Evolutionary conservation across 2,329 filamentous ascomycete species (phyloP).

Genomic region (Domatiomyces catenatus): DNA sequence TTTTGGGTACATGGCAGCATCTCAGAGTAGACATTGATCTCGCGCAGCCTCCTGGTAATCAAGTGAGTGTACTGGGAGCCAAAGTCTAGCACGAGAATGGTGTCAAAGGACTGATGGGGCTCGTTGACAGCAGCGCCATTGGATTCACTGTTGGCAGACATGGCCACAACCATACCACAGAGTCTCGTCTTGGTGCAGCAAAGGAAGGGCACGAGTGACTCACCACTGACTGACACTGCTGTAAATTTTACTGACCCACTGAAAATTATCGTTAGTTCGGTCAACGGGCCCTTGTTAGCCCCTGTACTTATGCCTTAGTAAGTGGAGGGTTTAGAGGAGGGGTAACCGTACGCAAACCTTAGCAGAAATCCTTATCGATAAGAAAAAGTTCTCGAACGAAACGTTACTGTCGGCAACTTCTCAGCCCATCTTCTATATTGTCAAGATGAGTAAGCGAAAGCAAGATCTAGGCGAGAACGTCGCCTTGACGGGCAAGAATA

Average conservation of each 20-base stretch:
- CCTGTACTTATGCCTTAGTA: too few relatives aligned
- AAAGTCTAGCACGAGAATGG: conserved; percentile 23
- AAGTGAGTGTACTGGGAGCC: conserved; percentile 56
- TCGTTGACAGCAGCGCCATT: conserved; percentile 15
- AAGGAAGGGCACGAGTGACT: background rate
- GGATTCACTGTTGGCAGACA: conserved; percentile 16
- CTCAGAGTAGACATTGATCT: conserved; percentile 71
- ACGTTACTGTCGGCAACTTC: too few relatives aligned
- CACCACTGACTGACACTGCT: background rate
- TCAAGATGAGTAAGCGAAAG: conserved; percentile 16
- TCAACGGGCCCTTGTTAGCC: too few relatives aligned
- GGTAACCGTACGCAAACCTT: too few relatives aligned
- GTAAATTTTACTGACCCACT: background rate
- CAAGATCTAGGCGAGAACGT: conserved; percentile 10
- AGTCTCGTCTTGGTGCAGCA: background rate
- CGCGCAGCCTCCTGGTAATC: conserved; percentile 58
- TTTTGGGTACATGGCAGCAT: conserved; percentile 80
- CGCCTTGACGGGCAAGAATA: conserved; percentile 5
- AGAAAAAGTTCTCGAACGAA: background rate
- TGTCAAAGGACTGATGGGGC: conserved; percentile 22
- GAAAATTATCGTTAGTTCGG: too few relatives aligned
- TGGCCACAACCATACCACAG: conserved; percentile 1
- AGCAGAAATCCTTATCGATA: background rate
- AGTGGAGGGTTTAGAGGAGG: too few relatives aligned
- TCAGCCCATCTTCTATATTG: background rate